Base-by-base conservation (phyloP, 2,329 filamentous ascomycete genomes). In the Kalaharituber pfeilii region DNA sequence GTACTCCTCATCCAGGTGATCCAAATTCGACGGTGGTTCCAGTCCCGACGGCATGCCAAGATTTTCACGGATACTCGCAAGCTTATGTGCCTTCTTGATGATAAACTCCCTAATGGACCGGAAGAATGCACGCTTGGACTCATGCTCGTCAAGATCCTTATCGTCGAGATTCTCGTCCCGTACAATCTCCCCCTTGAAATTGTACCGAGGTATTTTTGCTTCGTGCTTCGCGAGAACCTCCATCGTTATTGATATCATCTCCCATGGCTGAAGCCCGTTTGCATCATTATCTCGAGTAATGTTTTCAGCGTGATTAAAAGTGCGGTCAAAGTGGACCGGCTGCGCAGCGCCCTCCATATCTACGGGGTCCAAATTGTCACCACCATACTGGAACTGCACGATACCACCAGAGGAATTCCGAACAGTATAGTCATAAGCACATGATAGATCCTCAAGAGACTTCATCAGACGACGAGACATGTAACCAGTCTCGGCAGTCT, bases 381-480 rank as follows among this genome's bases (percentile, higher is more conserved):
- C 91, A 67, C 91, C 91, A 64, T 94, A 98, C 65, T 94, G 87
- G 70, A 98, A 96, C 66, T 98, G 91, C 1, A 98, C 87, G 57
- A 98, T 83, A 28, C 81, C 81, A 6, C 84, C 84, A 1, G 82
- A 82, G 0, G 88, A 95, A 26, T 89, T 96, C 54, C 91, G 80
- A 0, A 98, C 89, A 0, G 91, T 98, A 64, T 93, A 79, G 64
- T 98, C 91, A 64, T 98, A 98, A 63, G 87, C 80, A 0, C 85
- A 86, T 0, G 88, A 94, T 2, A 96, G 72, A 72, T 98, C 91
- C 67, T 98, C 91, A 50, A 98, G 71, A 2, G 86, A 94, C 70
- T 98, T 98, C 89, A 98, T 98, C 66, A 98, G 69, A 62, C 91
- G 81, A 70, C 91, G 82, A 59, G 89, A 96, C 91, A 98, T 98